A percentile compares a stretch with the other conserved stretches of the same genome.
phyloP scores from a whole-genome alignment of 2,329 filamentous ascomycete genomes.

The Zymoseptoria pseudotritici region DNA sequence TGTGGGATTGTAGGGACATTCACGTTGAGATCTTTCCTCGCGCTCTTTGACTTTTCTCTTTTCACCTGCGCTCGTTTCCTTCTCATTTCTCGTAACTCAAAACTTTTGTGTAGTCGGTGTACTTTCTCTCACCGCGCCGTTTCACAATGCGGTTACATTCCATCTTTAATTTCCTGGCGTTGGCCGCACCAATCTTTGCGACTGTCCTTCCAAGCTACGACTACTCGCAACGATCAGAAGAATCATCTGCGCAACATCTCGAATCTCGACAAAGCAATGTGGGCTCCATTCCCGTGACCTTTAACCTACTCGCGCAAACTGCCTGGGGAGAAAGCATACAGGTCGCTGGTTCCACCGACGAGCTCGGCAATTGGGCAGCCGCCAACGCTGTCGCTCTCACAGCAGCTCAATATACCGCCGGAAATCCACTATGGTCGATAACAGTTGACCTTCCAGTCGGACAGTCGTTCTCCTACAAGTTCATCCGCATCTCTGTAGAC shows the following conservation, averaged over 20 bases:
- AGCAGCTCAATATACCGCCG: constrained; percentile 51
- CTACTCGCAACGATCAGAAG: constrained; percentile 1
- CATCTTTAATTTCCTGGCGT: constrained; percentile 10
- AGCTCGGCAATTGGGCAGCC: constrained; percentile 56
- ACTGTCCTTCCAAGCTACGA: constrained; percentile 9
- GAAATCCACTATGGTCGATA: constrained; percentile 55
- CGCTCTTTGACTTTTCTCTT: neutral
- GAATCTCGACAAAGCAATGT: constrained; percentile 35
- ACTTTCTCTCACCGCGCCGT: neutral
- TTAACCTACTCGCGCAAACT: constrained; percentile 53
- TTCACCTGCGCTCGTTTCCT: neutral
- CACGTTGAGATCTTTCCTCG: neutral
- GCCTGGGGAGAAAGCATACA: constrained; percentile 57
- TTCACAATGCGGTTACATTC: constrained; percentile 9
- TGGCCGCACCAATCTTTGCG: constrained; percentile 11
- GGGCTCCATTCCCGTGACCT: constrained; percentile 44
- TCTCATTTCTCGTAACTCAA: neutral
- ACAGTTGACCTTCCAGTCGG: constrained; percentile 51
- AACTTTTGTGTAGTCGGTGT: neutral
- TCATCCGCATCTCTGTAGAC: constrained; percentile 51
- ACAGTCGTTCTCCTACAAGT: constrained; percentile 50
- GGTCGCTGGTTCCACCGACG: constrained; percentile 51
- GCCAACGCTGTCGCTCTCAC: constrained; percentile 49
- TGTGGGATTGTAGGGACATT: neutral
- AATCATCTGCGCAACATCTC: constrained; percentile 6